Conservation (phyloP, 179 eudicot genomes). For the Amaranthus tricolor region DNA sequence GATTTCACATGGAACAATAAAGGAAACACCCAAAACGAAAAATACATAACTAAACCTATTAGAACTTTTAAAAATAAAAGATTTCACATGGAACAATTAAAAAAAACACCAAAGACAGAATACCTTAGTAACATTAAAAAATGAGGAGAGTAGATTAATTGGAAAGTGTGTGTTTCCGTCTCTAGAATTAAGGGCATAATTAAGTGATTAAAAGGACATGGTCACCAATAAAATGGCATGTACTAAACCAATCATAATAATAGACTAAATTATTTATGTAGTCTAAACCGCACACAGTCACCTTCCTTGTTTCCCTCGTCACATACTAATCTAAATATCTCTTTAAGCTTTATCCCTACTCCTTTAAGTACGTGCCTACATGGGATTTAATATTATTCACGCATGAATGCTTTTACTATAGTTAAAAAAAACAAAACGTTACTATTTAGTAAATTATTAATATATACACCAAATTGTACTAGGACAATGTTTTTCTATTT, state of each 20-base stretch:
- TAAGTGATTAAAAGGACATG: slow-evolving; percentile 5
- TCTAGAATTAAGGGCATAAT: slow-evolving; percentile 9
- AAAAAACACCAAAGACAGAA: too few relatives aligned
- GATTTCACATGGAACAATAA: too few relatives aligned
- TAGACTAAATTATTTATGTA: background rate
- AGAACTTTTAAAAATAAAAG: too few relatives aligned
- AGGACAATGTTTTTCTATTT: background rate
- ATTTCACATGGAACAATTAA: too few relatives aligned
- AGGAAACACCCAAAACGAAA: too few relatives aligned
- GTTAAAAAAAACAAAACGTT: background rate
- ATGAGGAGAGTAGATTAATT: background rate
- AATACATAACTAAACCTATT: too few relatives aligned
- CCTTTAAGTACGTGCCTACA: slow-evolving; percentile 18
- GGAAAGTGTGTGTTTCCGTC: slow-evolving; percentile 2
- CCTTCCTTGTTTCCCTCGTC: slow-evolving; percentile 37
- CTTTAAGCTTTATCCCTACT: slow-evolving; percentile 10
- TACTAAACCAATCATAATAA: background rate
- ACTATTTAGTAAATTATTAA: background rate
- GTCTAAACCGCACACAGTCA: slow-evolving; percentile 15
- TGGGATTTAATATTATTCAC: background rate
- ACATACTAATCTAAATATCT: slow-evolving; percentile 20
- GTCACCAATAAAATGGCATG: background rate
- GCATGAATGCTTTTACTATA: slow-evolving; percentile 9
- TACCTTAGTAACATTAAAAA: too few relatives aligned
- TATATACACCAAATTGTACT: background rate